phyloP scores from a whole-genome alignment of 1,139 yeast genomes.

The Yamadazyma atmosphaerica region DNA sequence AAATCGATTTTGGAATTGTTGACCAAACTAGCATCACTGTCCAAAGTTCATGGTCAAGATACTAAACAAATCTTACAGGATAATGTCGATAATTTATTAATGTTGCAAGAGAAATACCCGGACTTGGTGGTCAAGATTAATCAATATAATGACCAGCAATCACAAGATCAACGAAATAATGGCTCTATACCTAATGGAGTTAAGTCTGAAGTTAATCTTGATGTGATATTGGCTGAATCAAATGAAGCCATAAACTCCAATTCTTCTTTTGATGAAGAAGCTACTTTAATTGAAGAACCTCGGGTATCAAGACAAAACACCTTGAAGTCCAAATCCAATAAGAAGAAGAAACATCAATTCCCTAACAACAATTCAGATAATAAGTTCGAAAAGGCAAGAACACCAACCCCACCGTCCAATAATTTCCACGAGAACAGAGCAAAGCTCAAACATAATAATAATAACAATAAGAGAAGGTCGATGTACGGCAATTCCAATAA shows the following conservation, averaged over 20 bases:
- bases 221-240: conserved; percentile 34
- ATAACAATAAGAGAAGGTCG: conserved; percentile 18
- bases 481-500: conserved; percentile 14
- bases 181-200: background rate
- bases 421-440: conserved; percentile 11
- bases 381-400: conserved; percentile 17
- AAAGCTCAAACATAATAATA: conserved; percentile 10
- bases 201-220: conserved; percentile 31
- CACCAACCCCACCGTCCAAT: conserved; percentile 29
- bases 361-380: conserved; percentile 10
- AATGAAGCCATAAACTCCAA: conserved; percentile 28
- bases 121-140: conserved; percentile 33
- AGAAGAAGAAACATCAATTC: conserved; percentile 25
- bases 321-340: conserved; percentile 27
- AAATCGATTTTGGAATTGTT: conserved; percentile 46
- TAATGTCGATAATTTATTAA: conserved; percentile 29
- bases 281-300: conserved; percentile 30
- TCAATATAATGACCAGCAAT: conserved; percentile 9
- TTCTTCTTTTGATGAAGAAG: conserved; percentile 38
- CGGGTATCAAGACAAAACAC: conserved; percentile 27
- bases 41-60: conserved; percentile 52
- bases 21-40: conserved; percentile 42
- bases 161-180: conserved; percentile 2
- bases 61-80: conserved; percentile 36
- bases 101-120: conserved; percentile 35